Evolutionary conservation across 371 early-diverging fungal species (phyloP).

Genomic region (Apophysomyces trapeziformis): DNA sequence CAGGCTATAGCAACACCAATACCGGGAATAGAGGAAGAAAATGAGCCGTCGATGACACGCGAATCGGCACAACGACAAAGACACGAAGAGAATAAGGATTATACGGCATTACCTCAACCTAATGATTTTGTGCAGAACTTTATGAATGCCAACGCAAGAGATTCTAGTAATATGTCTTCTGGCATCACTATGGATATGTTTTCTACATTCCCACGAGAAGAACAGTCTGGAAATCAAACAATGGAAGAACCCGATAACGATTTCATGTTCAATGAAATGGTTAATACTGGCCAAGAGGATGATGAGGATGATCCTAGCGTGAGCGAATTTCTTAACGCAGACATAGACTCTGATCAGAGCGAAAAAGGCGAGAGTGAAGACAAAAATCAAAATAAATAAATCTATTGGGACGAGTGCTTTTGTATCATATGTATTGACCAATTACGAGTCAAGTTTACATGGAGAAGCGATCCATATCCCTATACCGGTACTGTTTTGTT

Average conservation of each 20-base stretch:
- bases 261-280: slow-evolving; percentile 52
- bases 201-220: slow-evolving; percentile 5
- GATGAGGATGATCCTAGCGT: slow-evolving; percentile 45
- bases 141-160: slow-evolving; percentile 1
- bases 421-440: too few species aligned
- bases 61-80: slow-evolving; percentile 7
- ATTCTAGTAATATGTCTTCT: not conserved
- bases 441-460: too few species aligned
- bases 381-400: not conserved
- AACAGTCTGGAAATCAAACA: slow-evolving; percentile 6
- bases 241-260: slow-evolving; percentile 32
- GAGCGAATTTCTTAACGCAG: slow-evolving; percentile 41
- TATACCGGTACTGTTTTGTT: too few species aligned
- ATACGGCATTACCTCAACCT: slow-evolving; percentile 4
- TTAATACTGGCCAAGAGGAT: slow-evolving; percentile 37
- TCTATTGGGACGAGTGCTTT: not conserved
- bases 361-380: slow-evolving; percentile 6
- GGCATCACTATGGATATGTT: slow-evolving; percentile 29
- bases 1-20: slow-evolving; percentile 27
- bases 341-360: slow-evolving; percentile 32
- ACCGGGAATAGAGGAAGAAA: slow-evolving; percentile 39
- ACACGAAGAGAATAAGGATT: not conserved
- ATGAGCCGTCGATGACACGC: slow-evolving; percentile 8
- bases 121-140: slow-evolving; percentile 4
- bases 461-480: not conserved